phyloP scores from a whole-genome alignment of 345 rosid genomes.

The Mangifera indica region DNA sequence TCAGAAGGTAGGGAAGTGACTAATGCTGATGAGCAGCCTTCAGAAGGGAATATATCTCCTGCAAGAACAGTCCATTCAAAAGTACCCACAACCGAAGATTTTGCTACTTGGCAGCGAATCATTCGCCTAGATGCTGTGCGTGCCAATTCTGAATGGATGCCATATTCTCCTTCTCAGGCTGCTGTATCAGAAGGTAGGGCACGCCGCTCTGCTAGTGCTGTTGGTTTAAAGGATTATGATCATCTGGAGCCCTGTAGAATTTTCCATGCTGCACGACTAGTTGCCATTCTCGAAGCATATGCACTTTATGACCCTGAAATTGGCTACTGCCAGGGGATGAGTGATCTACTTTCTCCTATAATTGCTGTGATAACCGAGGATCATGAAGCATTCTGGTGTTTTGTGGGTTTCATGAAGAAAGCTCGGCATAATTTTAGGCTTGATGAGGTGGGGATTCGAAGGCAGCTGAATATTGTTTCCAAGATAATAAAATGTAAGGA shows the following conservation, averaged over 20 bases:
- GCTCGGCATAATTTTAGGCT: constrained; percentile 94
- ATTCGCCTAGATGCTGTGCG: constrained; percentile 98
- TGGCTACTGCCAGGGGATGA: constrained; percentile 99
- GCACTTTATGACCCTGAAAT: constrained; percentile 85
- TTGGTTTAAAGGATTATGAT: constrained; percentile 71
- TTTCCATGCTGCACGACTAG: constrained; percentile 91
- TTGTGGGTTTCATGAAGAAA: constrained; percentile 89
- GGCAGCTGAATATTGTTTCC: constrained; percentile 80
- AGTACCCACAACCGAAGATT: constrained; percentile 50
- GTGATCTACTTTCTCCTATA: constrained; percentile 92
- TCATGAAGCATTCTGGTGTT: constrained; percentile 96
- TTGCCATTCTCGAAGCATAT: constrained; percentile 93
- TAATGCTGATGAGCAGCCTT: constrained; percentile 24
- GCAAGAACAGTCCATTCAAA: constrained; percentile 30
- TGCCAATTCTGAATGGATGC: constrained; percentile 83
- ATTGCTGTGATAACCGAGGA: constrained; percentile 72
- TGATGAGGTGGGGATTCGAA: constrained; percentile 87
- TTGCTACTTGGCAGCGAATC: constrained; percentile 83
- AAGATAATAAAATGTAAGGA: constrained; percentile 86
- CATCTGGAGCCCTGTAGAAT: constrained; percentile 74
- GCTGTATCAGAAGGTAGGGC: constrained; percentile 64
- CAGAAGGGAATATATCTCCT: constrained; percentile 35
- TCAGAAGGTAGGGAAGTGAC: constrained; percentile 45
- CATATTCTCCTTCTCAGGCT: constrained; percentile 56
- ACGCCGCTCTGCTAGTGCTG: constrained; percentile 62